phyloP scores from a whole-genome alignment of 2,329 filamentous ascomycete species.

The Zopfia rhizophila region DNA sequence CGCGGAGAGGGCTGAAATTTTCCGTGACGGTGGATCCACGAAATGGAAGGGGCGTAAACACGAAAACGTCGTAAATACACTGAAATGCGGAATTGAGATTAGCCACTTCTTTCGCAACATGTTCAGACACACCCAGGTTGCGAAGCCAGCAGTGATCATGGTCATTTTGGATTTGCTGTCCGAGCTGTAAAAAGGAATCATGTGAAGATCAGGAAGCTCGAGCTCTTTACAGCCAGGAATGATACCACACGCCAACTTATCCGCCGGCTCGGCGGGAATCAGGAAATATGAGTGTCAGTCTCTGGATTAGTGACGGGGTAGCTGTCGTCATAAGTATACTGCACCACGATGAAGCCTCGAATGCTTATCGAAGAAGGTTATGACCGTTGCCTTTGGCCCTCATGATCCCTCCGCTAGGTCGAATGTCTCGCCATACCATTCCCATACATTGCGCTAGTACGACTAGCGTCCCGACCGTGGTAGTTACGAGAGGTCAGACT shows the following conservation, averaged over 20 bases:
- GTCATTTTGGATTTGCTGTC: too few species aligned
- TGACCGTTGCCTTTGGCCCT: too few species aligned
- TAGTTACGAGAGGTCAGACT: conserved; percentile 17
- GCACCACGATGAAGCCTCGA: conserved; percentile 20
- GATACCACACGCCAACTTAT: conserved; percentile 13
- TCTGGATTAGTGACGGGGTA: conserved; percentile 4
- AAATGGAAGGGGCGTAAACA: conserved; percentile 1
- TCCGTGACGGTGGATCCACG: conserved; percentile 3
- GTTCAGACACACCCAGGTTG: not conserved
- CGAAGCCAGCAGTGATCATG: conserved; percentile 1
- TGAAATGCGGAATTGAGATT: not conserved
- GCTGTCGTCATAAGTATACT: conserved; percentile 6
- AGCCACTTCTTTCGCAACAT: not conserved
- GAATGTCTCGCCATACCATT: conserved; percentile 18
- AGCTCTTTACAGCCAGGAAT: conserved; percentile 7
- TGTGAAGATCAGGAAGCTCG: not conserved
- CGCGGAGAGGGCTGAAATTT: too few species aligned
- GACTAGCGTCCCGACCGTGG: conserved; percentile 4
- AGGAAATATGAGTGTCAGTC: conserved; percentile 1
- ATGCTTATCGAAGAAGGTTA: too few species aligned
- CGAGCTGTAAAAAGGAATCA: conserved; percentile 1
- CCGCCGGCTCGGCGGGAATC: conserved; percentile 8
- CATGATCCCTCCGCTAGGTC: too few species aligned
- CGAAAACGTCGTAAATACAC: conserved; percentile 1
- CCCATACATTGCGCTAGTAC: conserved; percentile 11